Base-by-base conservation (phyloP, 2,329 filamentous ascomycete genomes). In the Aureobasidium vineae region DNA sequence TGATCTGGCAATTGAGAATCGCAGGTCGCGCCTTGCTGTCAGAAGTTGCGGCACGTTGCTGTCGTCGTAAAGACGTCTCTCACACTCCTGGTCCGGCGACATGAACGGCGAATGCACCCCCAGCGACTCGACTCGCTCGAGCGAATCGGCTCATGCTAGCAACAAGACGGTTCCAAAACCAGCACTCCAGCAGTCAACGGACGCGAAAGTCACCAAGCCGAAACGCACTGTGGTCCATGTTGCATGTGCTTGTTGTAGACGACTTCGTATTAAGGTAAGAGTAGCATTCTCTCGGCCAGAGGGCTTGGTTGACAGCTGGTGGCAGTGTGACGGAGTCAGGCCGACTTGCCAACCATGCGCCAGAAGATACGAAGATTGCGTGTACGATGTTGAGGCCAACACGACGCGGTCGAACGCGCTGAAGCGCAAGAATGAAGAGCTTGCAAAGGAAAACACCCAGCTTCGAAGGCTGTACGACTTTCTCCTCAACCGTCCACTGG, bases 361-460 rank as follows among this genome's bases (percentile, higher is more conserved):
- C 5, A 59, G 21, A 23, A 56, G 65, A n/a, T 40, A 57, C 28
- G 47, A 64, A 4, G 33, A 31, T 7, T 71, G 70, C 31, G 68
- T 68, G 13, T 71, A 69, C 45, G 69, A 70, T 38, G 61, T 64
- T 36, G 66, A 69, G 15, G 67, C 66, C 11, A 68, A 68, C 26
- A 69, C 70, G 19, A 70, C 69, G 15, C 67, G 67, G 5, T 66
- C 64, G 5, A 64, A 68, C 26, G 67, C 68, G 5, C 57, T 66
- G 23, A 71, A 71, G 63, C 68, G 70, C 16, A 70, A 69, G 26
- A 68, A 65, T 21, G 69, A 68, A 31, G 66, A 68, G n/a, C 50
- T 70, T 21, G 59, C 59, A 19, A 45, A 68, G 33, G 68, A 68
- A 40, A 66, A 68, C 28, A 21, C 63, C 2, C 47, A 56, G 21